phyloP scores from a whole-genome alignment of 2,329 filamentous ascomycete species.

The Fonsecaea monophora region DNA sequence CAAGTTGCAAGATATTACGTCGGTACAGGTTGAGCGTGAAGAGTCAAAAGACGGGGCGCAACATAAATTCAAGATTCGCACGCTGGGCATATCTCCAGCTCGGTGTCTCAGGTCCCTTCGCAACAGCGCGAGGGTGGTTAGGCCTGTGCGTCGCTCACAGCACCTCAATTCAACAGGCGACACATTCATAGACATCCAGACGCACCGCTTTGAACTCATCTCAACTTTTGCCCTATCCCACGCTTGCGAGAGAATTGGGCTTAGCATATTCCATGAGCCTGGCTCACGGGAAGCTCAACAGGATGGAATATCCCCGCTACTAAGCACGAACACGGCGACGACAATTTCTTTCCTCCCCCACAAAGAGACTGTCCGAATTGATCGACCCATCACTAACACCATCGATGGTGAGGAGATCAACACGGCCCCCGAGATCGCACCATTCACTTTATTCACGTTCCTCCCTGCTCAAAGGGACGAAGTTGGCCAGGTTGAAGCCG shows the following conservation, averaged over 20 bases:
- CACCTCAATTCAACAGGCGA: constrained; percentile 38
- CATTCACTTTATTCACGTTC: constrained; percentile 57
- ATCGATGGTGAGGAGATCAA: constrained; percentile 40
- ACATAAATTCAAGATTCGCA: constrained; percentile 51
- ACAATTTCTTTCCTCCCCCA: constrained; percentile 49
- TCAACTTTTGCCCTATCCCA: neutral
- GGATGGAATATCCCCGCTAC: neutral
- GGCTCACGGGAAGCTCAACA: constrained; percentile 12
- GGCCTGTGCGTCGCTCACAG: constrained; percentile 22
- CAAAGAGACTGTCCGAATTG: constrained; percentile 52
- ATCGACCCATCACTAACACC: constrained; percentile 43
- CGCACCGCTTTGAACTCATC: neutral
- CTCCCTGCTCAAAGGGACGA: constrained; percentile 5
- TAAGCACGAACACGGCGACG: constrained; percentile 40
- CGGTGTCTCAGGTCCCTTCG: neutral
- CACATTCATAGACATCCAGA: constrained; percentile 30
- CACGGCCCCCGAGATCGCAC: constrained; percentile 47
- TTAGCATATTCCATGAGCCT: constrained; percentile 43
- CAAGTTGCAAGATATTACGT: constrained; percentile 50
- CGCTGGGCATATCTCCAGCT: constrained; percentile 45
- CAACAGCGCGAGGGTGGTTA: constrained; percentile 29
- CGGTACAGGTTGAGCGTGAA: constrained; percentile 45
- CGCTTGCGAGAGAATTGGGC: constrained; percentile 28
- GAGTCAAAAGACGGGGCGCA: constrained; percentile 11
- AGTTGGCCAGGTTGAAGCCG: constrained; percentile 10